Percentiles rank a stretch among this genome's conserved stretches.
phyloP scores from a whole-genome alignment of 139 green algal species.

The Raphidocelis subcapitata region DNA sequence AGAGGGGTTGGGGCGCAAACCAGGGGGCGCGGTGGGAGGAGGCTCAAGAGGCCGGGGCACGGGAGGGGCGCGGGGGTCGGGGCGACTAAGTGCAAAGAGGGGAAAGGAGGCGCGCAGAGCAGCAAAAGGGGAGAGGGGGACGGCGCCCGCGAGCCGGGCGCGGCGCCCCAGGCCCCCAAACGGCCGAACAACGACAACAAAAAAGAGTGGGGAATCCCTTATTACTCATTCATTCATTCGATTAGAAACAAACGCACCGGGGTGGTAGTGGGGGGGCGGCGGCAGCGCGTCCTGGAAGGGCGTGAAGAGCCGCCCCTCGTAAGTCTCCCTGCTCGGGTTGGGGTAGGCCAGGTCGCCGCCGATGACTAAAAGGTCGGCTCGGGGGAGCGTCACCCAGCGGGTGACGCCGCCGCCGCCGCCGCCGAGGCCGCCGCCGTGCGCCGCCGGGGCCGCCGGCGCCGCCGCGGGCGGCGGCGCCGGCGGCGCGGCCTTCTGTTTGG shows the following conservation, averaged over 20 bases:
- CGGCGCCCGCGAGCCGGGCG: too few relatives aligned
- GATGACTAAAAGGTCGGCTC: conserved; percentile 68
- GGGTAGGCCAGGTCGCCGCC: conserved; percentile 90
- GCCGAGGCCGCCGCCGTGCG: neutral
- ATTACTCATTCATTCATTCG: too few relatives aligned
- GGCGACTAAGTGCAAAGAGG: neutral
- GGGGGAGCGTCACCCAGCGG: conserved; percentile 51
- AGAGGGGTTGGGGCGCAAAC: too few relatives aligned
- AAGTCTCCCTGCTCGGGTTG: conserved; percentile 78
- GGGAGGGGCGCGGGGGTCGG: neutral
- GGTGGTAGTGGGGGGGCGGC: conserved; percentile 70
- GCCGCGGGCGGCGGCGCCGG: neutral
- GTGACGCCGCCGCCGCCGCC: neutral
- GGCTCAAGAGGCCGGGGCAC: neutral
- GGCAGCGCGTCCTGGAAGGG: conserved; percentile 84
- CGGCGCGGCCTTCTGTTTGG: conserved; percentile 2
- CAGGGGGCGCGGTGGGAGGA: neutral
- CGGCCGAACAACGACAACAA: too few relatives aligned
- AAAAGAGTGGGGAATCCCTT: too few relatives aligned
- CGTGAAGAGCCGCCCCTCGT: conserved; percentile 73
- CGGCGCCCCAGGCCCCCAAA: too few relatives aligned
- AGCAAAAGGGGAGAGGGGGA: neutral
- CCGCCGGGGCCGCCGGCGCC: neutral
- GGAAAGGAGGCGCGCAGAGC: neutral
- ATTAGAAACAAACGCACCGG: conserved; percentile 13